Evolutionary conservation across 768 basidiomycete species (phyloP).

Genomic region (Pholiota molesta): DNA sequence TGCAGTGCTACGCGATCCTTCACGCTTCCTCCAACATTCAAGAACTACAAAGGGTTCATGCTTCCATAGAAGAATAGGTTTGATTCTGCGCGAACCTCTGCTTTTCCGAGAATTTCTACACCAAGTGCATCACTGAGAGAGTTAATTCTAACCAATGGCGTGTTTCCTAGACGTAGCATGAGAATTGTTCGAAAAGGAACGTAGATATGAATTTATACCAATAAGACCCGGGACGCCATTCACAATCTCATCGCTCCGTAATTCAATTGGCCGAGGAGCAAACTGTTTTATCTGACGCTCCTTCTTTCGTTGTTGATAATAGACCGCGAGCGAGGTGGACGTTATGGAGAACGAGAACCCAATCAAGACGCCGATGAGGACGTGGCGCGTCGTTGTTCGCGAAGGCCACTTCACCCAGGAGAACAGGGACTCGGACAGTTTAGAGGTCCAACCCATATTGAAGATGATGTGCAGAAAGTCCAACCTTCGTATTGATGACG

Average conservation of each 20-base stretch:
- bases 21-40: slow-evolving; percentile 97
- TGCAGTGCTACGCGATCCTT: slow-evolving; percentile 96
- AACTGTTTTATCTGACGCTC: slow-evolving; percentile 40
- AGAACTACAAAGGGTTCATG: slow-evolving; percentile 58
- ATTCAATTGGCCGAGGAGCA: slow-evolving; percentile 62
- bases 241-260: slow-evolving; percentile 78
- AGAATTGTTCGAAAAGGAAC: neutral
- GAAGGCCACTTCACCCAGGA: slow-evolving; percentile 42
- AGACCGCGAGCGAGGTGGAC: slow-evolving; percentile 62
- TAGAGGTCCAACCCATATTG: slow-evolving; percentile 26
- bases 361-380: slow-evolving; percentile 55
- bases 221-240: slow-evolving; percentile 84
- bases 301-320: slow-evolving; percentile 53
- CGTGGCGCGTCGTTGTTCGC: slow-evolving; percentile 35
- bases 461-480: neutral
- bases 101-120: slow-evolving; percentile 94
- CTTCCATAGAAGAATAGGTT: neutral
- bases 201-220: slow-evolving; percentile 49
- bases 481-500: neutral
- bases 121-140: slow-evolving; percentile 90
- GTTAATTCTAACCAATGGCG: slow-evolving; percentile 89
- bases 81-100: slow-evolving; percentile 60
- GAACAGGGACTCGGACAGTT: slow-evolving; percentile 20
- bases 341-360: slow-evolving; percentile 81
- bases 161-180: slow-evolving; percentile 68